A percentile compares a stretch with the other conserved stretches of the same genome.
Evolutionary conservation across 2,329 filamentous ascomycete species (phyloP).

Genomic region (Teratosphaeria destructans): DNA sequence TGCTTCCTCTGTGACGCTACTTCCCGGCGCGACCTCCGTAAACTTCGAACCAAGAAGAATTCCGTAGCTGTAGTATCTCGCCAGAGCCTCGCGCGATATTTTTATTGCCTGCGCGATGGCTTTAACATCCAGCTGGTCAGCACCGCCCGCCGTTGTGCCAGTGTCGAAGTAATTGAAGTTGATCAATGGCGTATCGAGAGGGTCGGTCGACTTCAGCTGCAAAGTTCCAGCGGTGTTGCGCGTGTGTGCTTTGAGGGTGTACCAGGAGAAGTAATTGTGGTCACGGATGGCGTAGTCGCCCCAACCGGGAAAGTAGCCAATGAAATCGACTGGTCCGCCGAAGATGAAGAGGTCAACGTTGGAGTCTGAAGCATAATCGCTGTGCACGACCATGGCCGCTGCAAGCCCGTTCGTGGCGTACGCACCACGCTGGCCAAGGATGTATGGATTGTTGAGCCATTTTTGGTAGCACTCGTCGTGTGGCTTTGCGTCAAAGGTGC

Average conservation of each 20-base stretch:
- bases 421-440: constrained; percentile 28
- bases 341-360: constrained; percentile 45
- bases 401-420: constrained; percentile 45
- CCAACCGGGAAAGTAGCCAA: constrained; percentile 46
- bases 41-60: constrained; percentile 26
- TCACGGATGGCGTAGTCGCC: constrained; percentile 34
- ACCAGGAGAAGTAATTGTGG: constrained; percentile 39
- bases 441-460: constrained; percentile 30
- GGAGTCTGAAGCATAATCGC: constrained; percentile 30
- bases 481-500: constrained; percentile 25
- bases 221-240: constrained; percentile 54
- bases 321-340: constrained; percentile 46
- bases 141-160: constrained; percentile 29
- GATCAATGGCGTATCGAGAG: constrained; percentile 53
- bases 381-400: constrained; percentile 34
- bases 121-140: background rate
- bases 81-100: constrained; percentile 12
- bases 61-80: constrained; percentile 32
- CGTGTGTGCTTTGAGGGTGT: constrained; percentile 53
- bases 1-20: background rate
- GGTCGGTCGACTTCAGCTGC: constrained; percentile 48
- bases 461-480: constrained; percentile 32
- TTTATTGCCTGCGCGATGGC: constrained; percentile 29
- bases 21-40: constrained; percentile 10
- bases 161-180: constrained; percentile 50